A percentile compares a stretch with the other conserved stretches of the same genome.
phyloP scores from a whole-genome alignment of 2,329 filamentous ascomycete species.

The Arthrobotrys iridis region DNA sequence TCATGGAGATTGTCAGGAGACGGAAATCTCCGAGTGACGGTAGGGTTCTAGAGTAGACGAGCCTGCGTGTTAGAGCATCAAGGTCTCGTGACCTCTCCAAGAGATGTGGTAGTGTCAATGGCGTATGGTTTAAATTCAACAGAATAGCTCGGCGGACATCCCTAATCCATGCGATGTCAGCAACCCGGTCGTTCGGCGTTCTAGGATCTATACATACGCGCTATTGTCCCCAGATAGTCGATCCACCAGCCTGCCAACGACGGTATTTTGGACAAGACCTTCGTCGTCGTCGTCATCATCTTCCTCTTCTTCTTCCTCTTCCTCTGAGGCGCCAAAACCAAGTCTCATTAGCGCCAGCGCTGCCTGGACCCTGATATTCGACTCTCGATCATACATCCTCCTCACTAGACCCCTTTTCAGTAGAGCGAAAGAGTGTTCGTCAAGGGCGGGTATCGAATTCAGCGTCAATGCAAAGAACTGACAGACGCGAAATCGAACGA shows the following conservation, averaged over 20 bases:
- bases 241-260: slow-evolving; percentile 83
- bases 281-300: slow-evolving; percentile 77
- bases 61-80: slow-evolving; percentile 82
- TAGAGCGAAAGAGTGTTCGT: slow-evolving; percentile 74
- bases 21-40: slow-evolving; percentile 93
- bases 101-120: slow-evolving; percentile 80
- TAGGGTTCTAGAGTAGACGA: slow-evolving; percentile 85
- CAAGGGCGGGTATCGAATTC: slow-evolving; percentile 82
- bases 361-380: slow-evolving; percentile 89
- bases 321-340: slow-evolving; percentile 71
- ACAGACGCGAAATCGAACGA: slow-evolving; percentile 86
- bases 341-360: slow-evolving; percentile 84
- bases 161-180: slow-evolving; percentile 42
- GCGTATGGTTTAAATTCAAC: slow-evolving; percentile 86
- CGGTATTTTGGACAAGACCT: slow-evolving; percentile 67
- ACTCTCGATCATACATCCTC: slow-evolving; percentile 91
- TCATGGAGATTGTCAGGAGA: slow-evolving; percentile 89
- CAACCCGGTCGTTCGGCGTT: neutral
- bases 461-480: slow-evolving; percentile 91
- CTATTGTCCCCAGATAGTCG: slow-evolving; percentile 88
- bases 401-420: slow-evolving; percentile 82
- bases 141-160: slow-evolving; percentile 90
- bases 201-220: slow-evolving; percentile 63
- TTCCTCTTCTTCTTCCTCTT: slow-evolving; percentile 76
- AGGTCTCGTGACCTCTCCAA: slow-evolving; percentile 90